A percentile compares a stretch with the other conserved stretches of the same genome.
phyloP scores from a whole-genome alignment of 2,329 filamentous ascomycete genomes.

The Akanthomyces dipterigenus region DNA sequence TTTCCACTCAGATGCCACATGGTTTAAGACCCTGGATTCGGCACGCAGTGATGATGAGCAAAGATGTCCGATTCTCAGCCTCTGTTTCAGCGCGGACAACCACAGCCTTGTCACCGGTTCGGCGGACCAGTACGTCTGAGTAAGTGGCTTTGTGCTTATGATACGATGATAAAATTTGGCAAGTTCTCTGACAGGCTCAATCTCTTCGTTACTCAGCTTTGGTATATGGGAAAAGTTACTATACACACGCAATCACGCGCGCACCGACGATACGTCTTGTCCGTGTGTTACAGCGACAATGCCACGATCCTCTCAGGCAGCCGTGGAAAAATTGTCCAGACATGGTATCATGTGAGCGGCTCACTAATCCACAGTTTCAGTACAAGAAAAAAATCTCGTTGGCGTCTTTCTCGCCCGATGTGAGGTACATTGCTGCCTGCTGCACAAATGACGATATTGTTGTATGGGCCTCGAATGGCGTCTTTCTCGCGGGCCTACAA shows the following conservation, averaged over 20 bases:
- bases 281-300: conserved; percentile 90
- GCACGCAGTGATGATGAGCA: too few species aligned
- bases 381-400: conserved; percentile 60
- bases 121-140: conserved; percentile 93
- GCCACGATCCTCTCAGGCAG: conserved; percentile 92
- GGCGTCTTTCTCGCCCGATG: conserved; percentile 92
- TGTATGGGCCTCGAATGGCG: conserved; percentile 64
- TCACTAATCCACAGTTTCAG: too few species aligned
- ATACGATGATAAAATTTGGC: background rate
- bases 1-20: too few species aligned
- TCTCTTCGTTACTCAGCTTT: conserved; percentile 54
- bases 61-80: conserved; percentile 93
- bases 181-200: background rate
- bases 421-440: conserved; percentile 86
- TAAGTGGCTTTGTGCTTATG: conserved; percentile 38
- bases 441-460: conserved; percentile 96
- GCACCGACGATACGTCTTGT: too few species aligned
- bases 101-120: conserved; percentile 91
- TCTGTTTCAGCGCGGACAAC: conserved; percentile 97
- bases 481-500: too few species aligned
- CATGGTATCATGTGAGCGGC: too few species aligned
- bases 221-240: too few species aligned
- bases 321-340: conserved; percentile 85
- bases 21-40: too few species aligned
- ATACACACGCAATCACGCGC: too few species aligned